A percentile compares a stretch with the other conserved stretches of the same genome.
Conservation (phyloP, 805 yeast species). For the Osmozyma mogii region DNA sequence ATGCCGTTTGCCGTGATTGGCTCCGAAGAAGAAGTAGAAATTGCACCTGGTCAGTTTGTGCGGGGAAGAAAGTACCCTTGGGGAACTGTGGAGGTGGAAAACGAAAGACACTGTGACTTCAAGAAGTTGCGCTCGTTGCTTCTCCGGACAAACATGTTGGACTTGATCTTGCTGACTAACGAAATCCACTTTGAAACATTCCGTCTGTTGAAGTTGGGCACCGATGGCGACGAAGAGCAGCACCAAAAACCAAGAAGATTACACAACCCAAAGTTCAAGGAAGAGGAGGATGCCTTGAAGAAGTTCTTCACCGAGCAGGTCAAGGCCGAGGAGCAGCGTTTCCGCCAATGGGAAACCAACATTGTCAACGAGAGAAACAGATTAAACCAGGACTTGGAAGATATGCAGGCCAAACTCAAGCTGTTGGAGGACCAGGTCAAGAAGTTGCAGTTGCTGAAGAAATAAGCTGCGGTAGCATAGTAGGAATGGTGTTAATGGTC, state of each 20-base stretch:
- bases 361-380: slow-evolving; percentile 92
- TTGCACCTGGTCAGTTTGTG: slow-evolving; percentile 54
- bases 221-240: slow-evolving; percentile 13
- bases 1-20: slow-evolving; percentile 88
- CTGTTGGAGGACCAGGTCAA: slow-evolving; percentile 70
- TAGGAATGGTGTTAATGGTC: too few species aligned
- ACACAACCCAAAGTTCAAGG: slow-evolving; percentile 86
- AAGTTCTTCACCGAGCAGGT: slow-evolving; percentile 93
- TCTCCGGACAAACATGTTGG: slow-evolving; percentile 77
- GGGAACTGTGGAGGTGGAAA: slow-evolving; percentile 86
- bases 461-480: too few species aligned
- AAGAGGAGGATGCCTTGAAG: slow-evolving; percentile 91
- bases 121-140: slow-evolving; percentile 71
- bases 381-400: slow-evolving; percentile 88
- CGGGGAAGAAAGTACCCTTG: slow-evolving; percentile 84
- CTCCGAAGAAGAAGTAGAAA: slow-evolving; percentile 62
- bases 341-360: slow-evolving; percentile 96
- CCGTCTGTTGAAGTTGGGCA: slow-evolving; percentile 62
- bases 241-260: slow-evolving; percentile 48
- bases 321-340: slow-evolving; percentile 92
- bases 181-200: slow-evolving; percentile 76
- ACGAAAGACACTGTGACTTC: slow-evolving; percentile 80
- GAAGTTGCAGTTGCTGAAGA: slow-evolving; percentile 37
- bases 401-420: slow-evolving; percentile 71
- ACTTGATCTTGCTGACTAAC: slow-evolving; percentile 69